Percentiles rank a stretch among this genome's conserved stretches.
Evolutionary conservation across 2,329 filamentous ascomycete genomes (phyloP).

Genomic region (Thelonectria olida): DNA sequence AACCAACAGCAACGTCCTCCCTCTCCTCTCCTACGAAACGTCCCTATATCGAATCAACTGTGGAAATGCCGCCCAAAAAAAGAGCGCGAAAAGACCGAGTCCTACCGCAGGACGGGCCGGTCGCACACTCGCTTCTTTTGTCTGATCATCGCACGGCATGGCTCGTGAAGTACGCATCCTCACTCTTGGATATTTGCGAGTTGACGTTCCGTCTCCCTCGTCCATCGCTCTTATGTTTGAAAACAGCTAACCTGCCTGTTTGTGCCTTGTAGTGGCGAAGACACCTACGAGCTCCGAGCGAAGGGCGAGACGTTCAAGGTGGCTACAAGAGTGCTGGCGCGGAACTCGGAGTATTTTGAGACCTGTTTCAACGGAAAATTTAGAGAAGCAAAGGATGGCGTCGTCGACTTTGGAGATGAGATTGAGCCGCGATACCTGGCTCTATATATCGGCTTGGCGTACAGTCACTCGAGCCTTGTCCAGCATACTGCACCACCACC

Average conservation of each 20-base stretch:
- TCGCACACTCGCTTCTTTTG: constrained; percentile 38
- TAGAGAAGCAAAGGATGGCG: constrained; percentile 39
- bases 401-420: constrained; percentile 43
- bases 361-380: constrained; percentile 41
- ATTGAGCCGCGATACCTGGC: constrained; percentile 46
- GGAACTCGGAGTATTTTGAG: constrained; percentile 48
- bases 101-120: constrained; percentile 27
- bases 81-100: constrained; percentile 28
- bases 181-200: not conserved
- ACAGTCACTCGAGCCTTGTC: constrained; percentile 46
- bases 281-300: constrained; percentile 41
- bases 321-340: constrained; percentile 42
- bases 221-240: not conserved
- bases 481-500: constrained; percentile 40
- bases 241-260: constrained; percentile 1
- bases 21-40: too few species aligned
- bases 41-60: not conserved
- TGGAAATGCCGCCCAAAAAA: constrained; percentile 40
- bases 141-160: constrained; percentile 45
- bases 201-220: constrained; percentile 12
- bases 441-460: constrained; percentile 47
- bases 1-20: too few species aligned
- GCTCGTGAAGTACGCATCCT: constrained; percentile 45
- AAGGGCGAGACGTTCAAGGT: constrained; percentile 43
- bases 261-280: constrained; percentile 39